Evolutionary conservation across 371 early-diverging fungal genomes (phyloP), one percentile per base, ranked within the genome.

Genomic region (Actinomortierella ambigua): DNA sequence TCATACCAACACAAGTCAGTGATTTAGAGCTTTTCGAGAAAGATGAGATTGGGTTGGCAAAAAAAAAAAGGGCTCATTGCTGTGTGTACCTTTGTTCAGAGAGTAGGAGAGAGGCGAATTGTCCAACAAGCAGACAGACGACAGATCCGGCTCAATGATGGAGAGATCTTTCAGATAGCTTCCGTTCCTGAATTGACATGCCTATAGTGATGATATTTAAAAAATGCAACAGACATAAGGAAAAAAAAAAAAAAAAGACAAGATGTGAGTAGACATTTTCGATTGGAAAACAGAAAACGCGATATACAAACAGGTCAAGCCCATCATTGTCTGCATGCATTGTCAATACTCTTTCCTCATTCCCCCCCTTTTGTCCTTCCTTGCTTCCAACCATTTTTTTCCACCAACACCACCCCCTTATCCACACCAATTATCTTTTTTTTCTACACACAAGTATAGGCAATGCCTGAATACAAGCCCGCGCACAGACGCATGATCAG

Each of bases 101-200:
- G 89, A 90, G 78, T 90, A 97, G 13, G 93, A 91, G 23, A 89
- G 78, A 22, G 94, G 90, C 34, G 95, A 92, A 75, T 98, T 98
- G 73, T 97, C 98, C 3, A 98, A 80, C 18, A 97, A 79, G 61
- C 90, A 92, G 26, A 96, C 96, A 61, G 91, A 93, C 53, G 90
- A 89, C 53, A 98, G 68, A 76, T 95, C 95, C 17, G 84, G 84
- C 60, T 95, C 93, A 41, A 94, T 85, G 1, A 94, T 70, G 1
- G 88, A 73, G 59, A 98, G 81, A 68, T 97, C 91, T 78, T 98
- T 98, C 39, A 94, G 77, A 77, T 89, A 95, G 53, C 88, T 90
- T n/a, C 92, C 90, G 60, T 86, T 85, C 52, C 80, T 81, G 50
- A 85, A 81, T 17, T 88, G 81, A 63, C 96, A 96, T 8, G 93